Evolutionary conservation across 2,329 filamentous ascomycete genomes (phyloP).

Genomic region (Sporothrix globosa): DNA sequence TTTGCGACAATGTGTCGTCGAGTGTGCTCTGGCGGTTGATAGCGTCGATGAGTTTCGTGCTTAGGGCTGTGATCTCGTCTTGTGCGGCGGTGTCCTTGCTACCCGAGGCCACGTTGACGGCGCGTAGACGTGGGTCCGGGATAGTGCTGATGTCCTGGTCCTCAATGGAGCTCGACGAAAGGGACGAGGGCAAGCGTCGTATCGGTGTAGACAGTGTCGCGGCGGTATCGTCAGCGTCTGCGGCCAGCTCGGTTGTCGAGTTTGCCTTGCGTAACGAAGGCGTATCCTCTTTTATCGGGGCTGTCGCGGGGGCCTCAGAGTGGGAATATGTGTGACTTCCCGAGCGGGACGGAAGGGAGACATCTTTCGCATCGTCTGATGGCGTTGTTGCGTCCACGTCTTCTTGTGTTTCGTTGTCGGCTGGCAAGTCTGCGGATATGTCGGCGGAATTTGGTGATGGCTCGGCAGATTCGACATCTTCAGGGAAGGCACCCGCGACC

Average conservation of each 20-base stretch:
- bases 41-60: constrained; percentile 93
- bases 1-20: constrained; percentile 82
- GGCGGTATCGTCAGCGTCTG: not conserved
- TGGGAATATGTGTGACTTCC: constrained; percentile 9
- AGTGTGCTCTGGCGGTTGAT: constrained; percentile 95
- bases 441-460: constrained; percentile 7
- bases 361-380: constrained; percentile 3
- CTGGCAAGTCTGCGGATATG: not conserved
- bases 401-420: not conserved
- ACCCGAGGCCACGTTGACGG: constrained; percentile 52
- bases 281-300: not conserved
- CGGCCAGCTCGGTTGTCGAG: constrained; percentile 14
- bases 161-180: constrained; percentile 49
- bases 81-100: constrained; percentile 56
- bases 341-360: not conserved
- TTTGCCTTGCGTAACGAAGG: constrained; percentile 1
- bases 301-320: constrained; percentile 3
- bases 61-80: constrained; percentile 83
- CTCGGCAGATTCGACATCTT: constrained; percentile 8
- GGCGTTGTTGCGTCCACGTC: not conserved
- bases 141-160: constrained; percentile 69
- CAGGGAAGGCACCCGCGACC: not conserved
- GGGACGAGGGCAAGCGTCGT: constrained; percentile 34
- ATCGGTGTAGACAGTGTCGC: constrained; percentile 17
- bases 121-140: constrained; percentile 64